A percentile compares a stretch with the other conserved stretches of the same genome.
Conservation (phyloP, 176 grass and related monocot species). For the maize (Zea mays) region Zm-B73-REFERENCE-NAM-5.0 NC_050103.1:94941501-94942000, state of each 20-base stretch:
- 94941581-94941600: neutral
- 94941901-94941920: neutral
- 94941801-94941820: slow-evolving; percentile 76
- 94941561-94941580: too few relatives aligned
- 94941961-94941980: neutral
- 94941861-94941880: neutral
- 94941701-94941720: slow-evolving; percentile 30
- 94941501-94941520: neutral
- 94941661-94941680: slow-evolving; percentile 90
- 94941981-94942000: neutral
- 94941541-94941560: too few relatives aligned
- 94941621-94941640: neutral
- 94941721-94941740: slow-evolving; percentile 31
- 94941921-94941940: slow-evolving; percentile 25
- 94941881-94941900: neutral
- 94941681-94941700: slow-evolving; percentile 86
- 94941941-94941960: slow-evolving; percentile 32
- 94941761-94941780: neutral
- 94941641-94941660: slow-evolving; percentile 51
- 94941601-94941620: neutral
- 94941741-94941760: neutral
- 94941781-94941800: slow-evolving; percentile 80
- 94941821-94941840: slow-evolving; percentile 41
- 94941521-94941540: neutral
- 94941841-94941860: slow-evolving; percentile 10